phyloP scores from a whole-genome alignment of 148 eudicot genomes.

The Chenopodium suecicum region DNA sequence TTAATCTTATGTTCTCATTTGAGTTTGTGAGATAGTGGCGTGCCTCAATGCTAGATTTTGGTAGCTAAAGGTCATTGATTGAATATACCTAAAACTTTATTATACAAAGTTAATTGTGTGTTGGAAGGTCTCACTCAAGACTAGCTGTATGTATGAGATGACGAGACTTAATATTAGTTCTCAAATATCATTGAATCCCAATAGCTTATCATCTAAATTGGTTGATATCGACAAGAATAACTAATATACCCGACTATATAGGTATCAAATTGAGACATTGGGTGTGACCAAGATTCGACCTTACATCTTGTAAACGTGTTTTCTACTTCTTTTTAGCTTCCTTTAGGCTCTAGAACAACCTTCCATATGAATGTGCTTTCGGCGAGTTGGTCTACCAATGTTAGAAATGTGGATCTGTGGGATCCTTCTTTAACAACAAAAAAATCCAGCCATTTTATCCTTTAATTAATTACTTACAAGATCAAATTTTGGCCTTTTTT shows the following conservation, averaged over 20 bases:
- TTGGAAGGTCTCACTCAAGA: no score
- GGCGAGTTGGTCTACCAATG: conserved; percentile 28
- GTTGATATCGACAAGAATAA: neutral
- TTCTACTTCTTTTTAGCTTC: neutral
- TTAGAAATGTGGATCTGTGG: neutral
- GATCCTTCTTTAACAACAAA: neutral
- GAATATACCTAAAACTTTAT: neutral
- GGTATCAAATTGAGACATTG: neutral
- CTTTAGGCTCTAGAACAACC: neutral
- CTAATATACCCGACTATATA: neutral
- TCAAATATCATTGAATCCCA: neutral
- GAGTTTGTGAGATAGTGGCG: neutral
- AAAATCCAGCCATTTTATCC: neutral
- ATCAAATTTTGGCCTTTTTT: neutral
- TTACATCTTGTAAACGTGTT: neutral
- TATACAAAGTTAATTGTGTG: no score
- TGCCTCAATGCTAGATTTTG: neutral
- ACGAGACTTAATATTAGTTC: neutral
- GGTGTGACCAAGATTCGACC: neutral
- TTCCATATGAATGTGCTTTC: conserved; percentile 8
- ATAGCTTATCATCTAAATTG: neutral
- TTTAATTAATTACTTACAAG: neutral
- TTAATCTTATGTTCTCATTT: neutral
- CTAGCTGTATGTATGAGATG: no score
- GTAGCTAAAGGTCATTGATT: neutral